Evolutionary conservation across 768 basidiomycete species (phyloP).

Genomic region (Lyophyllum shimeji): DNA sequence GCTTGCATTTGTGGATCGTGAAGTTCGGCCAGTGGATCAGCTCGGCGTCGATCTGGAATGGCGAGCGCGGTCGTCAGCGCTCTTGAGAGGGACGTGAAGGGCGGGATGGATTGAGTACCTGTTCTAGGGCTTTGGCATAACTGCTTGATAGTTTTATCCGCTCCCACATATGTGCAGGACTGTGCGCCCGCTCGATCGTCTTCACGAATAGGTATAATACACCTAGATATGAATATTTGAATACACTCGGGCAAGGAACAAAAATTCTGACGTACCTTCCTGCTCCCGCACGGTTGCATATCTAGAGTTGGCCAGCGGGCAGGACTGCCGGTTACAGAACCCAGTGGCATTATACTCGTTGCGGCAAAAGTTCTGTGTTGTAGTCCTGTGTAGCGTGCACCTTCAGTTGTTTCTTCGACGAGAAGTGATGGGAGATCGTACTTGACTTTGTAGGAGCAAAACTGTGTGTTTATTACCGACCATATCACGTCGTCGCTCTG

Average conservation of each 20-base stretch:
- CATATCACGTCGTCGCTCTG: conserved; percentile 99
- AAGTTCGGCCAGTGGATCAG: conserved; percentile 99
- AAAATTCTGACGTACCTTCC: conserved; percentile 59
- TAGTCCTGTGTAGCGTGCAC: conserved; percentile 55
- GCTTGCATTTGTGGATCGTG: conserved; percentile 98
- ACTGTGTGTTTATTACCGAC: conserved; percentile 91
- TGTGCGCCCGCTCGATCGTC: conserved; percentile 96
- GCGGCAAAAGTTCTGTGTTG: conserved; percentile 96
- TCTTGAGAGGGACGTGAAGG: neutral
- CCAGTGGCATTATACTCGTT: conserved; percentile 99
- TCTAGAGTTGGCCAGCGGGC: conserved; percentile 95
- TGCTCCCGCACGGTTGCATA: conserved; percentile 98
- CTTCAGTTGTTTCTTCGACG: neutral
- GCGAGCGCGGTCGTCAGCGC: neutral
- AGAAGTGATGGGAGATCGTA: conserved; percentile 38
- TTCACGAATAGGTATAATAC: conserved; percentile 92
- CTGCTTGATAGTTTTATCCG: conserved; percentile 88
- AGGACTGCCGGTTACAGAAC: conserved; percentile 91
- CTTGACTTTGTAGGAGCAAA: conserved; percentile 99
- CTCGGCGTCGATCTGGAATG: conserved; percentile 83
- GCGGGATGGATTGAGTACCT: too few species aligned
- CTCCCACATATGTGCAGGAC: conserved; percentile 98
- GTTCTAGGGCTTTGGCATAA: conserved; percentile 93
- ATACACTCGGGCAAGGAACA: neutral
- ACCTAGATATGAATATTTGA: conserved; percentile 41